These are phyloP conservation scores for Phoenix dactylifera DNA, from an alignment of 176 grass and related monocot genomes.

Conservation along the genomic window DNA sequence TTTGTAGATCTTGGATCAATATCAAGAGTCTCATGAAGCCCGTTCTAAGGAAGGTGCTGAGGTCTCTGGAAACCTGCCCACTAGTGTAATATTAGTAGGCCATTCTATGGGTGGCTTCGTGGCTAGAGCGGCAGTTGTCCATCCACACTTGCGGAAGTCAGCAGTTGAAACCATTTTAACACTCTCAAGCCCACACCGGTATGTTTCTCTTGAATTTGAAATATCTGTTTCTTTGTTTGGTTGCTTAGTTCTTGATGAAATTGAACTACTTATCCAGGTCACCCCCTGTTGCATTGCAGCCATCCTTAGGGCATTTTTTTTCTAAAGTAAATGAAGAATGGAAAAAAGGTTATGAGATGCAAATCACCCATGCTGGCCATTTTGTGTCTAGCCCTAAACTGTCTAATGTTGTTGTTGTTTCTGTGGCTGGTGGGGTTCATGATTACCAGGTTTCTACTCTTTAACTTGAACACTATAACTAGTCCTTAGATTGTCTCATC, in stretches of 20 bases:
- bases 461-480: too few species aligned
- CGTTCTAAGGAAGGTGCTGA: conserved; percentile 50
- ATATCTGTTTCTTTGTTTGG: too few species aligned
- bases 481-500: too few species aligned
- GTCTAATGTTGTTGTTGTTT: conserved; percentile 77
- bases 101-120: conserved; percentile 99
- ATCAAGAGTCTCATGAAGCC: conserved; percentile 63
- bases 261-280: conserved; percentile 45
- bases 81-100: conserved; percentile 83
- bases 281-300: conserved; percentile 86
- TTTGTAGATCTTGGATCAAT: conserved; percentile 89
- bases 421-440: conserved; percentile 76
- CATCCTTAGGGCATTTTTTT: conserved; percentile 88
- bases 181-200: conserved; percentile 97
- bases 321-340: conserved; percentile 85
- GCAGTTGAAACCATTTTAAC: conserved; percentile 84
- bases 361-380: conserved; percentile 21
- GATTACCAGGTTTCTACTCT: conserved; percentile 77
- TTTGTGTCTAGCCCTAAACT: conserved; percentile 36
- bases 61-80: conserved; percentile 43
- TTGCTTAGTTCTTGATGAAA: conserved; percentile 3
- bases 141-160: conserved; percentile 59
- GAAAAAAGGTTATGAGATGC: conserved; percentile 67
- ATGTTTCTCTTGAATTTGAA: conserved; percentile 14
- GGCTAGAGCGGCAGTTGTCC: conserved; percentile 81